Evolutionary conservation across 129 eudicot genomes (phyloP).

Genomic region (Arctium minus): DNA sequence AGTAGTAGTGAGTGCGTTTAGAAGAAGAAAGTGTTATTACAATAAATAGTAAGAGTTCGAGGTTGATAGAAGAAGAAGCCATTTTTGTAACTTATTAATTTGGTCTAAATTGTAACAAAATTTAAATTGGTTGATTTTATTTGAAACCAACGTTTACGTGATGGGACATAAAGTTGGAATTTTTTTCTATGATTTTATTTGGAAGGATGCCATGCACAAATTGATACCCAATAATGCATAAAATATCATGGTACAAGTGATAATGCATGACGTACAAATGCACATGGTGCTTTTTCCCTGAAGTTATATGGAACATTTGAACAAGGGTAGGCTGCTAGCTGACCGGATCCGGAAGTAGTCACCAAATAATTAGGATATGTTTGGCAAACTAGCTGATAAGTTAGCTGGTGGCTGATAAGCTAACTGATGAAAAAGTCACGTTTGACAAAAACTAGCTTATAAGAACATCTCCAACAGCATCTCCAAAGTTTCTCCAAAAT

Average conservation of each 20-base stretch:
- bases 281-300: not conserved
- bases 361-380: too few relatives aligned
- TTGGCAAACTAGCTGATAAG: too few relatives aligned
- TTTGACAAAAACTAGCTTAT: too few relatives aligned
- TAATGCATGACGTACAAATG: not conserved
- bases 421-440: too few relatives aligned
- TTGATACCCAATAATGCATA: not conserved
- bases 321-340: too few relatives aligned
- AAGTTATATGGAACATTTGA: too few relatives aligned
- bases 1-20: not conserved
- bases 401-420: too few relatives aligned
- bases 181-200: not conserved
- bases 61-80: not conserved
- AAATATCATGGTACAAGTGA: not conserved
- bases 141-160: conserved; percentile 6
- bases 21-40: not conserved
- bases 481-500: too few relatives aligned
- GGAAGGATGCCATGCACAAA: not conserved
- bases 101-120: conserved; percentile 8
- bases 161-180: not conserved
- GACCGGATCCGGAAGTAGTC: too few relatives aligned
- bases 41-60: conserved; percentile 4
- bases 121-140: not conserved
- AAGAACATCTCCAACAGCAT: too few relatives aligned
- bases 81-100: conserved; percentile 21